These are phyloP conservation scores for Picea glauca DNA, from an alignment of 75 land plant genomes.

Conservation along the genomic window DNA sequence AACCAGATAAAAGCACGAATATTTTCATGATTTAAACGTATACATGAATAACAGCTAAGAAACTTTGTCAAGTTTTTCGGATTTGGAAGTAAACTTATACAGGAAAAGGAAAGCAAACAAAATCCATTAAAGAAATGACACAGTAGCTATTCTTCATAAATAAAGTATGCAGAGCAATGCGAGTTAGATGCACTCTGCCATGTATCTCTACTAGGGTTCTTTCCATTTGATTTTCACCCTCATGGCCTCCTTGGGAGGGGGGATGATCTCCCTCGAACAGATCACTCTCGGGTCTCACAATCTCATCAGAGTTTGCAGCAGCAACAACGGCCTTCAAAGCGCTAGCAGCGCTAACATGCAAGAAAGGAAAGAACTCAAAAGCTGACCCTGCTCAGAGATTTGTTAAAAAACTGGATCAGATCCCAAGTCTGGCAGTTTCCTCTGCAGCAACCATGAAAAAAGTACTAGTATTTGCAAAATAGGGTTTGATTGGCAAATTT, in stretches of 20 bases:
- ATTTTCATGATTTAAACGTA: background rate
- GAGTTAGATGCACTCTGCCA: background rate
- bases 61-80: background rate
- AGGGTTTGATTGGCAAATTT: no score
- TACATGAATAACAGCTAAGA: background rate
- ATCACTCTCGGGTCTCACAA: background rate
- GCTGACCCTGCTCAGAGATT: no score
- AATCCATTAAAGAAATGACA: background rate
- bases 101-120: background rate
- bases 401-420: no score
- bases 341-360: no score
- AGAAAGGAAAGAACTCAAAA: no score
- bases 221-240: background rate
- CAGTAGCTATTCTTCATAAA: background rate
- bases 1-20: background rate
- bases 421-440: no score
- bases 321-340: no score
- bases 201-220: background rate
- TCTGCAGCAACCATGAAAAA: no score
- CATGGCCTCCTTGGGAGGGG: background rate
- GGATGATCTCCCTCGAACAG: background rate
- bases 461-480: no score
- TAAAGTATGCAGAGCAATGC: no score
- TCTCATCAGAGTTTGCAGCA: background rate
- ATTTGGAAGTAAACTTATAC: background rate